Conservation (phyloP, 169 alveolate genomes). For the Besnoitia besnoiti region DNA sequence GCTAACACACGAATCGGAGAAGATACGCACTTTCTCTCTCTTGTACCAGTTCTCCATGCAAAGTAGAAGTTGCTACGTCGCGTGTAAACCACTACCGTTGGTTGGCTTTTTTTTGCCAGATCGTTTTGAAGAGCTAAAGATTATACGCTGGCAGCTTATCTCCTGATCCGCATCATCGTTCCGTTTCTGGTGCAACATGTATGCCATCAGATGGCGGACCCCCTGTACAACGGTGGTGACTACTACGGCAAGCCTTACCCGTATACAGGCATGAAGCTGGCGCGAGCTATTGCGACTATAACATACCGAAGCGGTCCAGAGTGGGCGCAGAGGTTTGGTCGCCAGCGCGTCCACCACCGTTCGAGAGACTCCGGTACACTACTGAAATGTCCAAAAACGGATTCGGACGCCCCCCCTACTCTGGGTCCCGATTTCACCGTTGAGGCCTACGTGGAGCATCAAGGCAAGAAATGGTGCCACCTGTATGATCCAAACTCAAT, state of each 20-base stretch:
- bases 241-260: conserved; percentile 55
- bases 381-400: neutral
- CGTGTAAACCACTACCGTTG: too few relatives aligned
- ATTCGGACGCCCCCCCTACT: neutral
- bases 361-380: neutral
- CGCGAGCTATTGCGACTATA: conserved; percentile 57
- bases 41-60: too few relatives aligned
- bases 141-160: too few relatives aligned
- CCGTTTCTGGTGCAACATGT: too few relatives aligned
- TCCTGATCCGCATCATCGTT: too few relatives aligned
- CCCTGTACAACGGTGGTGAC: conserved; percentile 42
- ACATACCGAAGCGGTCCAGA: conserved; percentile 68
- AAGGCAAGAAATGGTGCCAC: conserved; percentile 61
- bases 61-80: too few relatives aligned
- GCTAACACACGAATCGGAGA: too few relatives aligned
- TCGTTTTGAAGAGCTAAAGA: too few relatives aligned
- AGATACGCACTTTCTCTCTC: too few relatives aligned
- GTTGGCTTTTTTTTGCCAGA: too few relatives aligned
- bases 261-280: conserved; percentile 47
- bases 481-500: conserved; percentile 62
- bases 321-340: conserved; percentile 63
- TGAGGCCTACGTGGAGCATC: conserved; percentile 62
- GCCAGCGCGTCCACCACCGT: conserved; percentile 36
- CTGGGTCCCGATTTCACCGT: conserved; percentile 48
- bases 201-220: conserved; percentile 62